Conservation (phyloP, 2,329 filamentous ascomycete genomes). For the Sarocladium kiliense region DNA sequence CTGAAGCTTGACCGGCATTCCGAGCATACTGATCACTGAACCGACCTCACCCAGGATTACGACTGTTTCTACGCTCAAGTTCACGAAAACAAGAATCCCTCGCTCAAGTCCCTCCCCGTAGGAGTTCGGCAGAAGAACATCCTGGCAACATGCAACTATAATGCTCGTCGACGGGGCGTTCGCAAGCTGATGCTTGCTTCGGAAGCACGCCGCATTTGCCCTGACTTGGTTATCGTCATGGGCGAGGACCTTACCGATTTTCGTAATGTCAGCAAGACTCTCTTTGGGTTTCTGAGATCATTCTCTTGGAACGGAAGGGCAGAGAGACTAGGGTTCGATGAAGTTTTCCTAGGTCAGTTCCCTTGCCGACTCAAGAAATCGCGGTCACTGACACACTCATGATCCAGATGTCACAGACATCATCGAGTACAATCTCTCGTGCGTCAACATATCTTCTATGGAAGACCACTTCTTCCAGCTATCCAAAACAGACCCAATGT, state of each 20-base stretch:
- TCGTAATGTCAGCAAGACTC: constrained; percentile 75
- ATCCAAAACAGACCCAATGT: constrained; percentile 64
- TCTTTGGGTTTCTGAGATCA: constrained; percentile 67
- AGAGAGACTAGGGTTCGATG: constrained; percentile 85
- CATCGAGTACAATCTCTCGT: constrained; percentile 70
- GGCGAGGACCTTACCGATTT: constrained; percentile 85
- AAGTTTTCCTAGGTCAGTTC: constrained; percentile 54
- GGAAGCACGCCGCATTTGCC: constrained; percentile 75
- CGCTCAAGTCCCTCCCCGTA: constrained; percentile 66
- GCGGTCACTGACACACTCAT: neutral
- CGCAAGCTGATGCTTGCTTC: constrained; percentile 80
- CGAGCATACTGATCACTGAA: neutral
- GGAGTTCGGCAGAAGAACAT: constrained; percentile 93
- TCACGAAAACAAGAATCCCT: constrained; percentile 74
- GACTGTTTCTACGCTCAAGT: constrained; percentile 95
- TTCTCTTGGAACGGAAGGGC: constrained; percentile 75
- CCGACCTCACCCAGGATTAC: constrained; percentile 56
- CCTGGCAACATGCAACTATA: constrained; percentile 90
- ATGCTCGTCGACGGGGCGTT: constrained; percentile 67
- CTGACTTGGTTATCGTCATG: constrained; percentile 77
- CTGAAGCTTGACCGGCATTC: neutral
- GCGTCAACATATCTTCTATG: constrained; percentile 64
- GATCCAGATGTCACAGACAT: constrained; percentile 79
- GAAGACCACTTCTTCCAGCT: constrained; percentile 74
- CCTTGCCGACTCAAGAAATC: neutral